These are phyloP conservation scores for Aspergillus neotritici DNA, from an alignment of 2,329 filamentous ascomycete species.

Conservation along the genomic window DNA sequence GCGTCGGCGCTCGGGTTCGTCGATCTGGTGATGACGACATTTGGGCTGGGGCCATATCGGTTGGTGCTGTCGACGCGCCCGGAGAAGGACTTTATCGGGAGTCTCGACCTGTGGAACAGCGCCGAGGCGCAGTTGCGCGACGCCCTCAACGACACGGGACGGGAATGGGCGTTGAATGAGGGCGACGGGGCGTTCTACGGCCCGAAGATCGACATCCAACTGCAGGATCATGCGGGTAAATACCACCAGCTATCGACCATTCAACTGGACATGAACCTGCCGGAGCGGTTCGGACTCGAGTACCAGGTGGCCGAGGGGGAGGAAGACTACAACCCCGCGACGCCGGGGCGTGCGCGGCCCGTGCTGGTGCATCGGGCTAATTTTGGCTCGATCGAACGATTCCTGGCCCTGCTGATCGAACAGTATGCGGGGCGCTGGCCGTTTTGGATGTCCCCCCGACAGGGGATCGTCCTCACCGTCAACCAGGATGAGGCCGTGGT, in stretches of 20 bases:
- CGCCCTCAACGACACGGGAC: conserved; percentile 59
- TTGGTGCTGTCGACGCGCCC: conserved; percentile 75
- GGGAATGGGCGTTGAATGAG: conserved; percentile 67
- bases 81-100: conserved; percentile 70
- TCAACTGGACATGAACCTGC: conserved; percentile 84
- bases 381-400: conserved; percentile 74
- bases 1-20: conserved; percentile 68
- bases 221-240: conserved; percentile 74
- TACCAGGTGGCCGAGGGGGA: conserved; percentile 55
- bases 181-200: conserved; percentile 89
- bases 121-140: conserved; percentile 62
- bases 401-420: conserved; percentile 81
- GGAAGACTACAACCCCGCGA: conserved; percentile 35
- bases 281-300: conserved; percentile 70
- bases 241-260: conserved; percentile 86
- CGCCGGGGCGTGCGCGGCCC: conserved; percentile 58
- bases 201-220: conserved; percentile 82
- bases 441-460: conserved; percentile 81
- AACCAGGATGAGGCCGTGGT: conserved; percentile 48
- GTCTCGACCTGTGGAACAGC: conserved; percentile 60
- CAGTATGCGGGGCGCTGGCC: conserved; percentile 75
- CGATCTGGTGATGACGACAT: conserved; percentile 62
- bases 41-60: conserved; percentile 67
- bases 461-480: conserved; percentile 68
- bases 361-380: conserved; percentile 83